Evolutionary conservation across 179 eudicot genomes (phyloP), one percentile per base, ranked within the genome.

Genomic region (Amaranthus tricolor): DNA sequence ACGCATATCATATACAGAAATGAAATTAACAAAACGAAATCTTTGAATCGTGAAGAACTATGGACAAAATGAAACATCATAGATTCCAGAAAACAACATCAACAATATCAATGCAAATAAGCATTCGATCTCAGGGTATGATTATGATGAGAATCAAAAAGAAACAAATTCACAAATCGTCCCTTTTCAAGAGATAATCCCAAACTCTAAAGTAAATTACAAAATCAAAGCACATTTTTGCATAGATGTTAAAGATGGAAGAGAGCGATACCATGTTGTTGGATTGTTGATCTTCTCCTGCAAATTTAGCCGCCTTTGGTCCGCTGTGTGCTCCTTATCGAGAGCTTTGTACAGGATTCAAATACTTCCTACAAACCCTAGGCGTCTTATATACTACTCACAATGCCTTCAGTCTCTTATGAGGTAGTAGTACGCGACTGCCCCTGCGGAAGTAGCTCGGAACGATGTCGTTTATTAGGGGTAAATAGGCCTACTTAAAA

Each of bases 281-380:
- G 43, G n/a, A 56, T 61, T 19, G 55, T 48, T 49, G 55, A 49
- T 66, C 54, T 66, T 12, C 70, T n/a, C 55, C 15, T 48, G 2
- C 55, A 8, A 13, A 9, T 52, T 13, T 13, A 3, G 70, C 70
- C 16, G 70, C 70, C 24, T 54, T 8, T 48, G 55, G 31, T 48
- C 10, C 64, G 49, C 49, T 63, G 54, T 3, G 21, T 66, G 40
- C 15, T 48, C 24, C 55, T 53, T 19, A 3, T 6, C 9, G 7
- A 6, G 50, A 69, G 17, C 3, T 24, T 43, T 13, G 9, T 12
- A 43, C 7, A 64, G 51, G 51, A 6, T 48, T 5, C 43, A 70
- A 5, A 31, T 7, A 62, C 62, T 50, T 16, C n/a, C n/a, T 16
- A 3, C 13, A 70, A 70, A 70, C 73, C 73, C 73, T 70, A 70